phyloP scores from a whole-genome alignment of 176 grass and related monocot species.

The Bromus sterilis region DNA sequence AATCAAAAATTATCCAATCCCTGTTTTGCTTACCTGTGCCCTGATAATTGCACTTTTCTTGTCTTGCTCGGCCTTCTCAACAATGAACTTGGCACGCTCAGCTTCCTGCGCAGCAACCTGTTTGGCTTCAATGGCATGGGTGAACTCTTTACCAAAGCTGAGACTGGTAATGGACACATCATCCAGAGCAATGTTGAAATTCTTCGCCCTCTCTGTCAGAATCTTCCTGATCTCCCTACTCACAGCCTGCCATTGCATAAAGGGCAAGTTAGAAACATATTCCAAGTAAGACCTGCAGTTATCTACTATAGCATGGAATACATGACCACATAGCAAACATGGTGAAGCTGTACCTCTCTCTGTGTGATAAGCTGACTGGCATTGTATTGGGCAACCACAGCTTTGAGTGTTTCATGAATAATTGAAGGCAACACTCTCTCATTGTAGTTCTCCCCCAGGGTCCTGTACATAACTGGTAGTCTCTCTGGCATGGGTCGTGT shows the following conservation, averaged over 20 bases:
- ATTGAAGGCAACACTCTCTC: conserved; percentile 94
- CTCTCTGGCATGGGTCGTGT: conserved; percentile 67
- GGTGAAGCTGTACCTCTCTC: conserved; percentile 67
- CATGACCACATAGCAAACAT: neutral
- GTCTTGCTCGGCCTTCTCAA: conserved; percentile 91
- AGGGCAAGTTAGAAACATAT: neutral
- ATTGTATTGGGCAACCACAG: conserved; percentile 97
- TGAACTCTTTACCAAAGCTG: conserved; percentile 92
- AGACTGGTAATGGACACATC: conserved; percentile 94
- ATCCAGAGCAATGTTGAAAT: conserved; percentile 93
- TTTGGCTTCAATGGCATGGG: conserved; percentile 93
- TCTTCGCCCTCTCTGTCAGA: conserved; percentile 83
- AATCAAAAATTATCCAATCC: neutral
- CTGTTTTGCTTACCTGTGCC: conserved; percentile 47
- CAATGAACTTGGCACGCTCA: conserved; percentile 83
- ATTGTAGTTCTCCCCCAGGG: conserved; percentile 73
- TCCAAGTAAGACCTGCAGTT: neutral
- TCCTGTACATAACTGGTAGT: conserved; percentile 74
- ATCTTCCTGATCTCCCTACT: conserved; percentile 98
- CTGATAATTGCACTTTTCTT: conserved; percentile 72
- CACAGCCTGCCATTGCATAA: conserved; percentile 54
- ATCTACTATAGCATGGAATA: neutral
- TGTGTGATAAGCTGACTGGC: conserved; percentile 94
- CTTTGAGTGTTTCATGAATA: conserved; percentile 95
- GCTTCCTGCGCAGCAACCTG: conserved; percentile 94